phyloP scores from a whole-genome alignment of 768 basidiomycete species.

The Mrakia gelida region DNA sequence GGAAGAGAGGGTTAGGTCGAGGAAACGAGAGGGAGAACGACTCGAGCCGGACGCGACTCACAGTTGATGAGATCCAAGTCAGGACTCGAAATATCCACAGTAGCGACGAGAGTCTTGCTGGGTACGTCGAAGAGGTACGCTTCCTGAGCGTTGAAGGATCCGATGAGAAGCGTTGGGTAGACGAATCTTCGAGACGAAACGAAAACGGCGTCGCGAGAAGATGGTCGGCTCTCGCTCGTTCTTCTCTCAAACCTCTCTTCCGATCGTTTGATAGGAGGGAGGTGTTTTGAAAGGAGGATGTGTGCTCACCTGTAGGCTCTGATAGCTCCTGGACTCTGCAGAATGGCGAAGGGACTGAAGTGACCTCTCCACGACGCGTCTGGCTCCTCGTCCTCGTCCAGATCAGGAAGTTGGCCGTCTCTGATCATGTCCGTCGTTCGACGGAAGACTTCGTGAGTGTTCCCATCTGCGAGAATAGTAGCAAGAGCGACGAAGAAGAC shows the following conservation, averaged over 20 bases:
- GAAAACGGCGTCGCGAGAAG: not conserved
- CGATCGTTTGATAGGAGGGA: no score
- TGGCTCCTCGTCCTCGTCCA: not conserved
- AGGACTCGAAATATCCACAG: constrained; percentile 1
- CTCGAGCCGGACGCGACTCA: not conserved
- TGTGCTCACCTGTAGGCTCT: constrained; percentile 13
- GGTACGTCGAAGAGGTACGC: constrained; percentile 26
- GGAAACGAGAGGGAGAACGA: not conserved
- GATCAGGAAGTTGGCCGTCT: constrained; percentile 10
- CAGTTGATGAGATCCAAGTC: constrained; percentile 28
- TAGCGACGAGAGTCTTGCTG: not conserved
- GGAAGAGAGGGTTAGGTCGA: not conserved
- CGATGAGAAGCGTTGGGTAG: constrained; percentile 11
- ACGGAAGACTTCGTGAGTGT: constrained; percentile 18
- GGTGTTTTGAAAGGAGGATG: not conserved
- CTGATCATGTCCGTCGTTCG: constrained; percentile 17
- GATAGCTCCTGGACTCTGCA: constrained; percentile 6
- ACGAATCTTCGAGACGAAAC: not conserved
- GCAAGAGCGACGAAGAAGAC: no score
- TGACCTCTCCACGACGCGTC: constrained; percentile 1
- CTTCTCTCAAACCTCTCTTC: not conserved
- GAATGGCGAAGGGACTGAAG: not conserved
- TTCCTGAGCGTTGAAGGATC: not conserved
- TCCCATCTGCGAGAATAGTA: not conserved
- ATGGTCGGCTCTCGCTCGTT: not conserved